phyloP scores from a whole-genome alignment of 2,329 filamentous ascomycete species.

The Periconia digitata region DNA sequence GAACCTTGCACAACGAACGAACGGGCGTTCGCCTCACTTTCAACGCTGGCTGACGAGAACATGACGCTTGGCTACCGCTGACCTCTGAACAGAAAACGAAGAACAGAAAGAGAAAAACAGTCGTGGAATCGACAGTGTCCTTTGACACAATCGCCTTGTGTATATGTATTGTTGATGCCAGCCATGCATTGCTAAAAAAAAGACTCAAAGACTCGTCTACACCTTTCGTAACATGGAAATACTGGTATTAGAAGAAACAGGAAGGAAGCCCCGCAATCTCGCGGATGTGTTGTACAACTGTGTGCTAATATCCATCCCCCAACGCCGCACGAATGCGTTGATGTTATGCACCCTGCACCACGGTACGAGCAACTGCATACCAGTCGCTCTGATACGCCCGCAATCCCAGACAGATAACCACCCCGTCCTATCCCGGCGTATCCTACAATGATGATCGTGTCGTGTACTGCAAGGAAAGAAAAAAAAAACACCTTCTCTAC shows the following conservation, averaged over 20 bases:
- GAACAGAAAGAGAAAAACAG: too few relatives aligned
- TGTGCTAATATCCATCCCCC: slow-evolving; percentile 11
- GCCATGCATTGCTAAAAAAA: too few relatives aligned
- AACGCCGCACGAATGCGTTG: slow-evolving; percentile 29
- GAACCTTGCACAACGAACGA: too few relatives aligned
- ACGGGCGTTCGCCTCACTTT: slow-evolving; percentile 12
- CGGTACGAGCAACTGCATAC: slow-evolving; percentile 18
- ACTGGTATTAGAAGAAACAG: neutral
- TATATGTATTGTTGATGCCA: too few relatives aligned
- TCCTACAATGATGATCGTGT: neutral
- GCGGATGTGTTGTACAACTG: slow-evolving; percentile 8
- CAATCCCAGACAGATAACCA: slow-evolving; percentile 2
- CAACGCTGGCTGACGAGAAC: neutral
- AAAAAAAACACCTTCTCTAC: slow-evolving; percentile 7
- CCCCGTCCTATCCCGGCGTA: neutral
- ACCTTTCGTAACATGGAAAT: neutral
- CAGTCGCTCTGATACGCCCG: slow-evolving; percentile 28
- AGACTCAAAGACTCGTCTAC: too few relatives aligned
- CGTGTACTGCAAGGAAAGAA: too few relatives aligned
- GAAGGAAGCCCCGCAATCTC: slow-evolving; percentile 2
- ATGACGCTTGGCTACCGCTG: too few relatives aligned
- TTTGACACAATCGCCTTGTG: too few relatives aligned
- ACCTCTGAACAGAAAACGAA: too few relatives aligned
- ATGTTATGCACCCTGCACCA: slow-evolving; percentile 22
- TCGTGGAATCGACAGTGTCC: too few relatives aligned